Evolutionary conservation across 2,329 filamentous ascomycete genomes (phyloP).

Genomic region (Cordyceps cateniannulata): DNA sequence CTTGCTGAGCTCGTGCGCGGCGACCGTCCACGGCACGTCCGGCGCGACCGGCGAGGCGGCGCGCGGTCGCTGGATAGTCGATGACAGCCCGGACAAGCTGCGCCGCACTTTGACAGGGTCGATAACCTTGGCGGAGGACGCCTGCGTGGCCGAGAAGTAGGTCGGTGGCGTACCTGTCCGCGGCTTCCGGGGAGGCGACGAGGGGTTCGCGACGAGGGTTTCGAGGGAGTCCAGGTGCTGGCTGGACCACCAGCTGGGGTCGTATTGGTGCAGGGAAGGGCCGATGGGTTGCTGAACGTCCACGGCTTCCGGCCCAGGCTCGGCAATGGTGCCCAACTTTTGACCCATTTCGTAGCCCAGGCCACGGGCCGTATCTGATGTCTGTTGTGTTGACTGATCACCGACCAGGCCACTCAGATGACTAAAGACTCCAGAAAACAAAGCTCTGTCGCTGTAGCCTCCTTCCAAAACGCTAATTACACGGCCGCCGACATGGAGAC

Average conservation of each 20-base stretch:
- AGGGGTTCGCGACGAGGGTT: slow-evolving; percentile 43
- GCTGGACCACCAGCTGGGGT: slow-evolving; percentile 66
- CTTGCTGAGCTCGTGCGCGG: slow-evolving; percentile 76
- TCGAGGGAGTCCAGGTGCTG: slow-evolving; percentile 65
- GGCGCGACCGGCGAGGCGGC: slow-evolving; percentile 64
- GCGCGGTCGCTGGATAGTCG: slow-evolving; percentile 33
- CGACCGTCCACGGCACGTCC: slow-evolving; percentile 77
- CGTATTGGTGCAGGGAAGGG: slow-evolving; percentile 42
- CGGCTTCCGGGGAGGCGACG: slow-evolving; percentile 44
- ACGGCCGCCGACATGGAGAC: slow-evolving; percentile 69
- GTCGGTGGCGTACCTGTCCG: slow-evolving; percentile 57
- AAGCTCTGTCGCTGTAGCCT: slow-evolving; percentile 87
- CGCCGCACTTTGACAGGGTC: slow-evolving; percentile 60
- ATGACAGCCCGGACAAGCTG: slow-evolving; percentile 49
- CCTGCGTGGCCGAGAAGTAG: slow-evolving; percentile 81
- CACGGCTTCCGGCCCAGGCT: slow-evolving; percentile 20
- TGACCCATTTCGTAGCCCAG: slow-evolving; percentile 54
- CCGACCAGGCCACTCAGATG: slow-evolving; percentile 79
- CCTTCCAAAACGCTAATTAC: slow-evolving; percentile 93
- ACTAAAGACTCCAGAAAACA: slow-evolving; percentile 82
- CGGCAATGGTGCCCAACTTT: slow-evolving; percentile 37
- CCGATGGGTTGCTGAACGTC: slow-evolving; percentile 12
- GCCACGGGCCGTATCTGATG: slow-evolving; percentile 25
- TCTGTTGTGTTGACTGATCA: slow-evolving; percentile 37
- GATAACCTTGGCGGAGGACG: slow-evolving; percentile 74